phyloP scores from a whole-genome alignment of 805 yeast genomes.

The Komagataella populi region DNA sequence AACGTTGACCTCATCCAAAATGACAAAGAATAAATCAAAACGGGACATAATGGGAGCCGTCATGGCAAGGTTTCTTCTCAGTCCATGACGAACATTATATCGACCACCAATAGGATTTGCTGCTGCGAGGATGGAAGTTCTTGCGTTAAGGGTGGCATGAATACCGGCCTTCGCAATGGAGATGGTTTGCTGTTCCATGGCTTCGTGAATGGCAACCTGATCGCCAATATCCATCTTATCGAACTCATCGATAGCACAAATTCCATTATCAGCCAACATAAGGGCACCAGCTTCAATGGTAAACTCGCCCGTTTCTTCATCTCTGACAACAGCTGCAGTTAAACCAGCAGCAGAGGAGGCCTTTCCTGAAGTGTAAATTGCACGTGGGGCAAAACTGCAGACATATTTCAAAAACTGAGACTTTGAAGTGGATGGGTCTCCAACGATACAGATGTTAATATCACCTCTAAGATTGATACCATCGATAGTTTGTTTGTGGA shows the following conservation, averaged over 20 bases:
- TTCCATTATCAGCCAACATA: conserved; percentile 96
- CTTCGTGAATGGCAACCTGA: conserved; percentile 98
- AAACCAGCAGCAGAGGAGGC: conserved; percentile 98
- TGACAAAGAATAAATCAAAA: conserved; percentile 89
- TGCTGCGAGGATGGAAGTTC: conserved; percentile 96
- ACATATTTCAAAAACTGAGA: conserved; percentile 93
- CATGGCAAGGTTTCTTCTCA: conserved; percentile 83
- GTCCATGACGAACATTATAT: conserved; percentile 74
- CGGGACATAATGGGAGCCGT: conserved; percentile 98
- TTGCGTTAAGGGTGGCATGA: conserved; percentile 92
- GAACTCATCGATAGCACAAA: conserved; percentile 96
- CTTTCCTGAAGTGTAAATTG: conserved; percentile 94
- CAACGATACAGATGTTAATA: conserved; percentile 90
- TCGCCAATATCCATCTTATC: conserved; percentile 94
- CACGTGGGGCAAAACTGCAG: conserved; percentile 80
- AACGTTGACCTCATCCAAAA: conserved; percentile 90
- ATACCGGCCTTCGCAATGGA: conserved; percentile 98
- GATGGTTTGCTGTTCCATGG: conserved; percentile 99
- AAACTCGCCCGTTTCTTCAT: conserved; percentile 93
- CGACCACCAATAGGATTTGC: conserved; percentile 98
- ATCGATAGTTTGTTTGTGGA: conserved; percentile 84
- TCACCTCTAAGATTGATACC: conserved; percentile 95
- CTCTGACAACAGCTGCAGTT: conserved; percentile 95
- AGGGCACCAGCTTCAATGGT: conserved; percentile 98
- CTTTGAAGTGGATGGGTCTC: conserved; percentile 96